Evolutionary conservation across 805 yeast species (phyloP).

Genomic region (Citeromyces matritensis): DNA sequence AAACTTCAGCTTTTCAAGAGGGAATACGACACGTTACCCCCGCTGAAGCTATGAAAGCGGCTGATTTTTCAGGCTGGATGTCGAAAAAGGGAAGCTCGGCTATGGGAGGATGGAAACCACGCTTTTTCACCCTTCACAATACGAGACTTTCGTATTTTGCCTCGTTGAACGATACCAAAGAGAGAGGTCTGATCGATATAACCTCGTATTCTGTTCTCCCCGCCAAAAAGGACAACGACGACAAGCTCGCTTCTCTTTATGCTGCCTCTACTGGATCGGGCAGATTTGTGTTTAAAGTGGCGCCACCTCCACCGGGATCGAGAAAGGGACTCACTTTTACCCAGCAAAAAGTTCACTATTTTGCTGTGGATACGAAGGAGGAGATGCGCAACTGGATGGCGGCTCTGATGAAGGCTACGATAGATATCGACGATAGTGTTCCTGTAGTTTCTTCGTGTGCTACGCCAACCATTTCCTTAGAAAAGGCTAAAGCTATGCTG

Average conservation of each 20-base stretch:
- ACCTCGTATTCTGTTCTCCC: constrained; percentile 90
- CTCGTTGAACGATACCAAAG: constrained; percentile 62
- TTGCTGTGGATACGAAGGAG: constrained; percentile 83
- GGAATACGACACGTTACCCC: constrained; percentile 73
- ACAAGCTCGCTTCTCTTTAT: constrained; percentile 63
- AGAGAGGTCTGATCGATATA: constrained; percentile 88
- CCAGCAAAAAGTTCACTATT: constrained; percentile 89
- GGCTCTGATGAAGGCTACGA: constrained; percentile 88
- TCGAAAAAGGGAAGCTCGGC: constrained; percentile 77
- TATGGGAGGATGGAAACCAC: constrained; percentile 81
- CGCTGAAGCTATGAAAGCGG: constrained; percentile 58
- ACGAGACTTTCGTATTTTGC: constrained; percentile 85
- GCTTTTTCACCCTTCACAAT: constrained; percentile 80
- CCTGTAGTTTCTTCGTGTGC: constrained; percentile 89
- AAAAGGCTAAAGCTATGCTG: constrained; percentile 74
- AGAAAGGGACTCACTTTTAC: constrained; percentile 92
- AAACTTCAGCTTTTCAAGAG: constrained; percentile 73
- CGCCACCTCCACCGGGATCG: constrained; percentile 97
- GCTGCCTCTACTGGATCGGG: constrained; percentile 94
- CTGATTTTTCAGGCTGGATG: constrained; percentile 91
- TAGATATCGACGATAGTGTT: constrained; percentile 83
- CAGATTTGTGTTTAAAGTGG: constrained; percentile 78
- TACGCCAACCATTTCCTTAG: constrained; percentile 87
- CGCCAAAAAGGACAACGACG: constrained; percentile 52
- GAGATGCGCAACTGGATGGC: constrained; percentile 95